Evolutionary conservation across 2,329 filamentous ascomycete genomes (phyloP), one percentile per base, ranked within the genome.

Genomic region (Diaporthe helianthi): DNA sequence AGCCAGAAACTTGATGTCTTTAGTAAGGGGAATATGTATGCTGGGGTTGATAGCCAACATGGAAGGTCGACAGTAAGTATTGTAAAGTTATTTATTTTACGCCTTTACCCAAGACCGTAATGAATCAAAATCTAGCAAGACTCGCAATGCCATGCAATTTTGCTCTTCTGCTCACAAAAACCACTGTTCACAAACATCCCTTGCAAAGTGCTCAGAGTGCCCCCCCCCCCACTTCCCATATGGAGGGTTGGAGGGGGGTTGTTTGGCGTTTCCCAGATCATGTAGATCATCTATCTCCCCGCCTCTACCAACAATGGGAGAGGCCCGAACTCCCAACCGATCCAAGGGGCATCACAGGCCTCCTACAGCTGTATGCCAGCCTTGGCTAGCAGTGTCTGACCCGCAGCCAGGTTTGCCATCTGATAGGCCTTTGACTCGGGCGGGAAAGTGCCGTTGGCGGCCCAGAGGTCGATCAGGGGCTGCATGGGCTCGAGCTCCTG

Each of bases 401-500:
- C 84, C 15, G 79, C 83, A 67, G 80, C 80, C 63, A 85, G 75
- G 74, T 86, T 85, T 22, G 84, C 84, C 72, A 83, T 83, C 55
- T 82, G 80, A 71, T 86, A 86, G 13, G 84, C 84, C 75, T 83
- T 85, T 17, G 83, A 85, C 58, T 89, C 89, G 9, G 87, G 84
- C 19, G 92, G 92, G 73, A 95, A 89, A 54, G 92, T 89, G 64
- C 92, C 92, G 75, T 93, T 92, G 71, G 88, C 88, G 49, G 92
- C 87, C 88, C 92, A 95, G 58, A 94, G 83, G 75, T 95, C 92
- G 73, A 95, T 90, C 74, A 95, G 81, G 26, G 91, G 90, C 81
- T 93, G 91, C 91, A 95, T 93, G 10, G 92, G 92, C 83, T 94
- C 92, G 77, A 93, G 85, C 78, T 94, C 92, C 77, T 91, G 90